phyloP scores from a whole-genome alignment of 2,329 filamentous ascomycete species.

The Penicillium sp. region DNA sequence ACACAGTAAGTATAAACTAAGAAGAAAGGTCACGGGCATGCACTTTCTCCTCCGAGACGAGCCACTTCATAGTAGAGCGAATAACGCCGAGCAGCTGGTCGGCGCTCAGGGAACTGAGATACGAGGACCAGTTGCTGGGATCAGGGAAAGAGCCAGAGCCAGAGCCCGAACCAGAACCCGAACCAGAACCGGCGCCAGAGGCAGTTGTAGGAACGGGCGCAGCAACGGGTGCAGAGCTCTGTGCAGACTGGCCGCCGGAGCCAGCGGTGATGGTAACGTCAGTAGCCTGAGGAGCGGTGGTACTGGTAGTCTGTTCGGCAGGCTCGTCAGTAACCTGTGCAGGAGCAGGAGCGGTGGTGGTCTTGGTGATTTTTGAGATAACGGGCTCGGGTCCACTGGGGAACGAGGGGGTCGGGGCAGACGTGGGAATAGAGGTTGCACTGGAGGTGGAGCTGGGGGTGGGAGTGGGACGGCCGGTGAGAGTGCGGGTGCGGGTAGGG shows the following conservation, averaged over 20 bases:
- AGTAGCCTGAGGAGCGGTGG: conserved; percentile 12
- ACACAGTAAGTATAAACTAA: conserved; percentile 13
- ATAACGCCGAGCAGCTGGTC: conserved; percentile 31
- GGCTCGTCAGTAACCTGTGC: conserved; percentile 22
- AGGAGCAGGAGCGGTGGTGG: conserved; percentile 13
- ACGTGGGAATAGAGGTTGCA: conserved; percentile 1
- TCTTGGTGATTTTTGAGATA: conserved; percentile 6
- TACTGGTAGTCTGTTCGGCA: conserved; percentile 25
- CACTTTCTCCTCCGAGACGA: conserved; percentile 31
- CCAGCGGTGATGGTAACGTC: conserved; percentile 25
- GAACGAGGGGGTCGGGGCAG: conserved; percentile 9
- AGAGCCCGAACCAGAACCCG: conserved; percentile 11
- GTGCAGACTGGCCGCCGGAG: conserved; percentile 20
- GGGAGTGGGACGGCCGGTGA: conserved; percentile 6
- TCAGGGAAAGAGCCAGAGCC: too few relatives aligned
- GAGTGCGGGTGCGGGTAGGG: conserved; percentile 11
- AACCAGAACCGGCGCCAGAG: conserved; percentile 6
- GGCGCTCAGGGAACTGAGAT: conserved; percentile 33
- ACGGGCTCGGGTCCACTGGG: conserved; percentile 6
- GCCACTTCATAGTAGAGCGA: conserved; percentile 32
- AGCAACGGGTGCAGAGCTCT: conserved; percentile 20
- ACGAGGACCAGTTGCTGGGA: conserved; percentile 24
- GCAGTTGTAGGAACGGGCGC: background rate
- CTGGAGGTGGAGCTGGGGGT: conserved; percentile 7
- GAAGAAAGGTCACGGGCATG: conserved; percentile 31